These are phyloP conservation scores for Clohesyomyces aquaticus DNA, from an alignment of 495 filamentous ascomycete genomes.

Conservation along the genomic window DNA sequence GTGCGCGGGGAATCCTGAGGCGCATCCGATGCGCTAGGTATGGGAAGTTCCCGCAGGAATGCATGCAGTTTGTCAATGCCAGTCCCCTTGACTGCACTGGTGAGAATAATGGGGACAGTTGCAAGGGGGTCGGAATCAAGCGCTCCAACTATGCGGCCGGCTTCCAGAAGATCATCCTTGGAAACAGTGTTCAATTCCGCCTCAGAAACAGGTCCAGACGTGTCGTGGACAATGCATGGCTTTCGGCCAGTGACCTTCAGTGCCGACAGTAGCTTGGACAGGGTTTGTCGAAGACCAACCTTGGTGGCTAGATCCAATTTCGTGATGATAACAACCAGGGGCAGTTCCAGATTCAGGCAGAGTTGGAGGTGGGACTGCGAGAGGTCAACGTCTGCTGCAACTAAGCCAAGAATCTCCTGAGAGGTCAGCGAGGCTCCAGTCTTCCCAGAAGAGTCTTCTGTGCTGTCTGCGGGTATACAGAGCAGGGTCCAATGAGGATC, in stretches of 20 bases:
- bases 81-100: conserved; percentile 82
- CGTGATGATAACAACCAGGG: conserved; percentile 80
- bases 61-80: conserved; percentile 83
- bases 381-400: conserved; percentile 65
- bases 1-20: conserved; percentile 19
- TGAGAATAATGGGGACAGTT: conserved; percentile 81
- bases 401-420: conserved; percentile 55
- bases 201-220: conserved; percentile 23
- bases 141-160: conserved; percentile 19
- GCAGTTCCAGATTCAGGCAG: conserved; percentile 75
- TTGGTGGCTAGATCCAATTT: conserved; percentile 88
- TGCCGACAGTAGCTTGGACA: conserved; percentile 73
- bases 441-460: conserved; percentile 53
- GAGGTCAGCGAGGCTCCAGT: conserved; percentile 49
- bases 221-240: conserved; percentile 67
- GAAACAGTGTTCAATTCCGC: conserved; percentile 37
- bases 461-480: conserved; percentile 82
- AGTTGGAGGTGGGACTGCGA: conserved; percentile 83
- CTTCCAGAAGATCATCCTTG: conserved; percentile 32
- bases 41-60: conserved; percentile 74
- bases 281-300: conserved; percentile 63
- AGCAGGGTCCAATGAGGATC: conserved; percentile 91
- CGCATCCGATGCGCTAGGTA: conserved; percentile 57
- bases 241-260: conserved; percentile 75
- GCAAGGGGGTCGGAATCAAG: conserved; percentile 41